A percentile compares a stretch with the other conserved stretches of the same genome.
These are phyloP conservation scores for Hymenoscyphus albidus DNA, from an alignment of 2,329 filamentous ascomycete species.

Conservation along the genomic window DNA sequence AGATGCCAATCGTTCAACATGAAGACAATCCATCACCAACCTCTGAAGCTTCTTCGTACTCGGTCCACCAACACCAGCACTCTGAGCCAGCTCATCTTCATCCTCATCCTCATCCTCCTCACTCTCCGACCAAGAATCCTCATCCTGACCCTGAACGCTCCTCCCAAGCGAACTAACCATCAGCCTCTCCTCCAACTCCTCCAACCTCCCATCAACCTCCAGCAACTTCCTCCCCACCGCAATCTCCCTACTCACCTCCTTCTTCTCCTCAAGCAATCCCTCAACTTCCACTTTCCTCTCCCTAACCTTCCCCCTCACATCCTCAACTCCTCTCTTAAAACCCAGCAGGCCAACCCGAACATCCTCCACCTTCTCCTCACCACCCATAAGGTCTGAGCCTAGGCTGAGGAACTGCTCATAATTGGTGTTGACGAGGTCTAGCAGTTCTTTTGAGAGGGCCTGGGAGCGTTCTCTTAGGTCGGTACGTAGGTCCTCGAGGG, in stretches of 20 bases:
- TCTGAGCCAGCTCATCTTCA: constrained; percentile 28
- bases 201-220: constrained; percentile 61
- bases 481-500: constrained; percentile 83
- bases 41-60: constrained; percentile 42
- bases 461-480: constrained; percentile 80
- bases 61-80: constrained; percentile 32
- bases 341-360: constrained; percentile 82
- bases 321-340: constrained; percentile 77
- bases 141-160: constrained; percentile 27
- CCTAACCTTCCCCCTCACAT: constrained; percentile 63
- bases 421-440: constrained; percentile 93
- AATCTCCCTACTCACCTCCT: constrained; percentile 58
- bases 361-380: constrained; percentile 88
- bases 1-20: constrained; percentile 49
- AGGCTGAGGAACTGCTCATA: constrained; percentile 87
- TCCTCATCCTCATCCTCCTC: constrained; percentile 41
- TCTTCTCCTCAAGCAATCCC: constrained; percentile 62
- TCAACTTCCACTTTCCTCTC: constrained; percentile 61
- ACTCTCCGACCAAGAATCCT: constrained; percentile 36
- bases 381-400: constrained; percentile 76
- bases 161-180: constrained; percentile 44
- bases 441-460: constrained; percentile 76
- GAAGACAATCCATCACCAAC: constrained; percentile 55
- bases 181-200: constrained; percentile 59
- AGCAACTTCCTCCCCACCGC: constrained; percentile 59